Percentiles rank a stretch among this genome's conserved stretches.
phyloP scores from a whole-genome alignment of 371 early-diverging fungal genomes.

The Basidiobolus meristosporus region DNA sequence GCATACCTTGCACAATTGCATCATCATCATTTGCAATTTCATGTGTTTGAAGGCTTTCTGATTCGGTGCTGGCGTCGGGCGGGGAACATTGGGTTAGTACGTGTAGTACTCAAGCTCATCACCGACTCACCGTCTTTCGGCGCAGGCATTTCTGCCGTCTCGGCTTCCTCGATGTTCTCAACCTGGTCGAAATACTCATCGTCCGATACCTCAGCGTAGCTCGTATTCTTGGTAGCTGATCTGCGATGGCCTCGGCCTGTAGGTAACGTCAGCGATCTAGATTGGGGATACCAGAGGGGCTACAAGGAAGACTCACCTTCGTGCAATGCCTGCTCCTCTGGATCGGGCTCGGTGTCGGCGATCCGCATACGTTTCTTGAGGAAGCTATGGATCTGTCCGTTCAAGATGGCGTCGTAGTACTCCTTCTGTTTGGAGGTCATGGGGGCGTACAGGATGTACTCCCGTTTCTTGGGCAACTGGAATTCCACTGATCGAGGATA shows the following conservation, averaged over 20 bases:
- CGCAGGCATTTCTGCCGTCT: slow-evolving; percentile 7
- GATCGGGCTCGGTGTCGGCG: no score
- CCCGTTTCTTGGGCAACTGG: slow-evolving; percentile 75
- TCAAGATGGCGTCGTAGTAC: slow-evolving; percentile 63
- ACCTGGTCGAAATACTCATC: background rate
- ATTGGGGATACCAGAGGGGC: no score
- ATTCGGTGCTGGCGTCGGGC: background rate
- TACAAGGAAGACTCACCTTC: no score
- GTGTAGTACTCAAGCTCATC: background rate
- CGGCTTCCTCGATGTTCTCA: slow-evolving; percentile 4
- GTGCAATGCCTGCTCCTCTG: no score
- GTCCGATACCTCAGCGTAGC: background rate
- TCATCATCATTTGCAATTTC: slow-evolving; percentile 60
- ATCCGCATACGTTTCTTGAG: slow-evolving; percentile 26
- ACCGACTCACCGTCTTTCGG: slow-evolving; percentile 4
- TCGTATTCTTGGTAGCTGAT: background rate
- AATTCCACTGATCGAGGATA: slow-evolving; percentile 41
- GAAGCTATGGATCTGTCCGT: slow-evolving; percentile 49
- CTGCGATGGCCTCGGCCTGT: background rate
- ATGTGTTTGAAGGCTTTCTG: slow-evolving; percentile 5
- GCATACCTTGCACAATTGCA: slow-evolving; percentile 90
- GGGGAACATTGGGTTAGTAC: background rate
- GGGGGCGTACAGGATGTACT: slow-evolving; percentile 72
- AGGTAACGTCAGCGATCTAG: no score
- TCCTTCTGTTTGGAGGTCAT: slow-evolving; percentile 61